Conservation (phyloP, 179 eudicot species). For the Gypsophila paniculata region DNA sequence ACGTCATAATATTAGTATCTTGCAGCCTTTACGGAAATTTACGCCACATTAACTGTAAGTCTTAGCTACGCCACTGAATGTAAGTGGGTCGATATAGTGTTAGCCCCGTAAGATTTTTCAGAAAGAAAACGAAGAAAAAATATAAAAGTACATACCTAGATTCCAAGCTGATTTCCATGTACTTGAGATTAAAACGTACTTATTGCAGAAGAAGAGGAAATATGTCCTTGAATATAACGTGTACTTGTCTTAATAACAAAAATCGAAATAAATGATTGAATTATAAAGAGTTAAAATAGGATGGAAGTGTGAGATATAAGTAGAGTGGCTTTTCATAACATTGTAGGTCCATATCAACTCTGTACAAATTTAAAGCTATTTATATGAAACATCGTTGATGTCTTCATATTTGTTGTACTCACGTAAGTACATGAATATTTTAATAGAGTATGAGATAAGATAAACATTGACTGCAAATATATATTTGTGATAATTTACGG, state of each 20-base stretch:
- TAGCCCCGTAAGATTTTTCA: no score
- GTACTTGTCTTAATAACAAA: no score
- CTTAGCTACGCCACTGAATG: no score
- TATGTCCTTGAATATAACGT: not conserved
- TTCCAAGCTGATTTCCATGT: conserved; percentile 31
- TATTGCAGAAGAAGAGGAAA: no score
- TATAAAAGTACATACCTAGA: conserved; percentile 13
- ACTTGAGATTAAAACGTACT: not conserved
- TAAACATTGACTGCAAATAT: not conserved
- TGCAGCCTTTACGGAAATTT: no score
- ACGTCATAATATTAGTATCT: no score
- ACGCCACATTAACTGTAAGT: no score
- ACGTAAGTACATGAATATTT: not conserved
- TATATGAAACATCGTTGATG: no score
- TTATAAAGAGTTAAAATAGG: not conserved
- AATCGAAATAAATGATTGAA: not conserved
- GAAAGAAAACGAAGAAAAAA: not conserved
- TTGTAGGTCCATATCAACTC: not conserved
- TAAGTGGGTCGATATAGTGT: no score
- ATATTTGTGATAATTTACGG: no score
- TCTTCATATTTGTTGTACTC: not conserved
- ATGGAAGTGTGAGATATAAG: conserved; percentile 19
- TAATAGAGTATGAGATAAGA: conserved; percentile 11
- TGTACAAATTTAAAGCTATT: not conserved
- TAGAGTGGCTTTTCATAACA: conserved; percentile 21